phyloP scores from a whole-genome alignment of 2,329 filamentous ascomycete species.

The Aspergillus clavatus region DNA sequence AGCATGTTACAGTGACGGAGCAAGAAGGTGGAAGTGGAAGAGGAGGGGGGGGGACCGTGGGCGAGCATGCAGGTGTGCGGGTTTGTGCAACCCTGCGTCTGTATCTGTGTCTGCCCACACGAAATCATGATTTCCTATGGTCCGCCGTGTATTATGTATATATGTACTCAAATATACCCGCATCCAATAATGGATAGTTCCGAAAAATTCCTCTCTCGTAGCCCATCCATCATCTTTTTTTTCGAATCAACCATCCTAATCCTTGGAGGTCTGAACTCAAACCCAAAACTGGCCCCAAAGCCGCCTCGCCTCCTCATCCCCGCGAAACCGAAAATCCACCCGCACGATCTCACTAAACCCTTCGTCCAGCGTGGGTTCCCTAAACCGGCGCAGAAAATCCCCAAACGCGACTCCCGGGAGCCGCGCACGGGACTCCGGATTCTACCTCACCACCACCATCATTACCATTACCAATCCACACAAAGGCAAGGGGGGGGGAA shows the following conservation, averaged over 20 bases:
- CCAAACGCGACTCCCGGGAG: conserved; percentile 78
- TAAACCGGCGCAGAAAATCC: conserved; percentile 67
- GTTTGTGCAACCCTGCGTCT: too few relatives aligned
- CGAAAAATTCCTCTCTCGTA: too few relatives aligned
- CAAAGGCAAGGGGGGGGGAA: too few relatives aligned
- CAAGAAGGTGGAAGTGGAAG: neutral
- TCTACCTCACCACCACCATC: conserved; percentile 36
- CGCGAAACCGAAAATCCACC: conserved; percentile 71
- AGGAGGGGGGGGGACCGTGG: too few relatives aligned
- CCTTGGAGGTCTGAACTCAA: too few relatives aligned
- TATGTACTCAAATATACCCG: conserved; percentile 12
- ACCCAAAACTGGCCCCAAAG: conserved; percentile 78
- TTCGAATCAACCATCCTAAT: neutral
- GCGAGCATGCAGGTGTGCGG: neutral
- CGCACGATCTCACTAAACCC: conserved; percentile 77
- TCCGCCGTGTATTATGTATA: conserved; percentile 17
- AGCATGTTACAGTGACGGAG: too few relatives aligned
- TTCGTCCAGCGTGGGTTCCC: conserved; percentile 66
- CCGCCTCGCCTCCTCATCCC: conserved; percentile 61
- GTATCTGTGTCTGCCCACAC: conserved; percentile 7
- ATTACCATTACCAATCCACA: too few relatives aligned
- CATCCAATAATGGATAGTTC: conserved; percentile 5
- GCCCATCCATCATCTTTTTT: neutral
- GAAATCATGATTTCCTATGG: conserved; percentile 12
- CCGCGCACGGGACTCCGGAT: conserved; percentile 71